Base-by-base conservation (phyloP, 2,329 filamentous ascomycete species). In the Dendrostoma leiphaemia region DNA sequence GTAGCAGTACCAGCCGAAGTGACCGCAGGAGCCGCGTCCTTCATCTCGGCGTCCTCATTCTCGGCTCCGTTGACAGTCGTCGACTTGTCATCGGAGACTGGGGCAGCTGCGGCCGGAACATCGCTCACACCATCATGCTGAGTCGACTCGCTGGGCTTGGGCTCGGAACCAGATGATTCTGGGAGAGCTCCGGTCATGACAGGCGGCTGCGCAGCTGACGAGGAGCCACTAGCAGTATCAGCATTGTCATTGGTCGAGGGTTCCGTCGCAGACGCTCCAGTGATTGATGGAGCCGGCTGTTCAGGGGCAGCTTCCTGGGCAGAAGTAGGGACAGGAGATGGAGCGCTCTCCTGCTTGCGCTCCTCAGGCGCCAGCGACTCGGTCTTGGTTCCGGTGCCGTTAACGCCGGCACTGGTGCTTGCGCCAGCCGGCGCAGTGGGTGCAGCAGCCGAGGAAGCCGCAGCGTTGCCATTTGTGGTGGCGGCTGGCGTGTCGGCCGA, bases 101-200 rank as follows among this genome's bases (percentile, higher is more conserved):
- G 17, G 4, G 32, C 21, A 15, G 4, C 19, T 9, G 46, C 23
- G 2, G 4, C 46, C 24, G 47, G 28, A 19, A 45, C 40, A 31
- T 56, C 53, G 21, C 43, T 34, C n/a, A 56, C 53, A 21, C 48
- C 49, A 7, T 52, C 53, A 9, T 58, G 44, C 28, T 46, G 41
- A 24, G 45, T 40, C 8, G 48, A 23, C 38, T 53, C 45, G 21
- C 43, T 43, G 9, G 53, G 35, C 35, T 57, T 54, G 43, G 34
- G 40, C 32, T 31, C n/a, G n/a, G n/a, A n/a, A n/a, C n/a, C 50
- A n/a, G 46, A 46, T 23, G 46, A 13, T 15, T 23, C 32, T 28
- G 48, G 54, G 13, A 46, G 41, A 32, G 54, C 54, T 17, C 50
- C 51, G 19, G 54, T 54, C 54, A 57, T 57, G 9, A 53, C 50